These are phyloP conservation scores for Ceratocystis huliohia DNA, from an alignment of 2,329 filamentous ascomycete genomes.

Conservation along the genomic window DNA sequence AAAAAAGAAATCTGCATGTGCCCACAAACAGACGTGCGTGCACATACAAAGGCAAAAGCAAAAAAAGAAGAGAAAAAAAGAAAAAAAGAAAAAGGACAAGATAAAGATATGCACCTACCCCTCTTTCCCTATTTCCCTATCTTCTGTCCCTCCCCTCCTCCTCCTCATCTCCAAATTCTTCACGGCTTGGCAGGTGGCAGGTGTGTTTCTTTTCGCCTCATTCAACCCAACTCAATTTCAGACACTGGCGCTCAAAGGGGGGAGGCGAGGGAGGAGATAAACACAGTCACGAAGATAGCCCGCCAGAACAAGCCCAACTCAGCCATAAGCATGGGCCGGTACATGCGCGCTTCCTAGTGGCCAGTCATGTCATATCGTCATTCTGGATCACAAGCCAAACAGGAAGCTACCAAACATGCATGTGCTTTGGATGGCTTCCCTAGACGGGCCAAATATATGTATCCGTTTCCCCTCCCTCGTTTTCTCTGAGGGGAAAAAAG, in stretches of 20 bases:
- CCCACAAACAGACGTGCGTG: too few species aligned
- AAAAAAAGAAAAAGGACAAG: neutral
- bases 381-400: neutral
- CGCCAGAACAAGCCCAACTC: neutral
- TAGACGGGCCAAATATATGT: neutral
- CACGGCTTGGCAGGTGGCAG: constrained; percentile 7
- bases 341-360: neutral
- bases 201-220: constrained; percentile 4
- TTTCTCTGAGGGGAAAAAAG: neutral
- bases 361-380: neutral
- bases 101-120: neutral
- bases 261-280: neutral
- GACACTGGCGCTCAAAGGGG: neutral
- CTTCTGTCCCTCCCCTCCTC: neutral
- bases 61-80: neutral
- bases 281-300: neutral
- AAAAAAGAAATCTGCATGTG: neutral
- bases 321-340: neutral
- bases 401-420: neutral
- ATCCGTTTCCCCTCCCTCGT: neutral
- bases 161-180: constrained; percentile 1
- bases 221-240: neutral
- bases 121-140: neutral
- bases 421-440: neutral
- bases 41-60: neutral